Evolutionary conservation across 169 alveolate species (phyloP).

Genomic region (Perkinsus chesapeaki): DNA sequence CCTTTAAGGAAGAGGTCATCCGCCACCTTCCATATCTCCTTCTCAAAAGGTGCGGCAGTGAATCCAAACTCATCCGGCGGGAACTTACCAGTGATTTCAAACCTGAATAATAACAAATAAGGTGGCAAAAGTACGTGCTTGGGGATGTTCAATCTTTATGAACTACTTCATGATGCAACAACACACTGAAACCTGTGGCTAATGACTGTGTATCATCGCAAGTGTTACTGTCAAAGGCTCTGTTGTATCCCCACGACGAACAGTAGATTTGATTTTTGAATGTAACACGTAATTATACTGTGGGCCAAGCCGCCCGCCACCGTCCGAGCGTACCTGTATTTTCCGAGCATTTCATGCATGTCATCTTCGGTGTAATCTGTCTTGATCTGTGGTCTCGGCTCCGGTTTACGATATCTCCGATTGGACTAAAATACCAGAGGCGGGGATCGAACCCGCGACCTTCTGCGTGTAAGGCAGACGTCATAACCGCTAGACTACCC

Average conservation of each 20-base stretch:
- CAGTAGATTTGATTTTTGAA: no score
- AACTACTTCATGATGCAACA: neutral
- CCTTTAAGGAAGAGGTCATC: neutral
- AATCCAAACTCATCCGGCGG: neutral
- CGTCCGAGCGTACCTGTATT: neutral
- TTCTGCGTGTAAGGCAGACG: neutral
- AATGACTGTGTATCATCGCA: no score
- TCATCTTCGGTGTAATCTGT: neutral
- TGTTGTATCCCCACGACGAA: no score
- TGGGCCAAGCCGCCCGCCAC: no score
- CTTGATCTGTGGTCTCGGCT: neutral
- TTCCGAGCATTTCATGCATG: neutral
- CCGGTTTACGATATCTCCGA: neutral
- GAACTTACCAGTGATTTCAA: neutral
- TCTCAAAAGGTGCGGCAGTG: neutral
- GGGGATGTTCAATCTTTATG: neutral
- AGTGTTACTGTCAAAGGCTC: no score
- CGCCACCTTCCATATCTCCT: neutral
- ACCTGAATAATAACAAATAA: neutral
- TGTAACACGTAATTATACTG: no score
- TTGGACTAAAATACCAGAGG: neutral
- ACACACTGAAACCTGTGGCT: no score
- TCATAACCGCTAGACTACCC: no score
- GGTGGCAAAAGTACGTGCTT: neutral
- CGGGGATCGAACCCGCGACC: neutral